Evolutionary conservation across 352 stramenopile genomes (phyloP).

Genomic region (Nothophytophthora sp.): DNA sequence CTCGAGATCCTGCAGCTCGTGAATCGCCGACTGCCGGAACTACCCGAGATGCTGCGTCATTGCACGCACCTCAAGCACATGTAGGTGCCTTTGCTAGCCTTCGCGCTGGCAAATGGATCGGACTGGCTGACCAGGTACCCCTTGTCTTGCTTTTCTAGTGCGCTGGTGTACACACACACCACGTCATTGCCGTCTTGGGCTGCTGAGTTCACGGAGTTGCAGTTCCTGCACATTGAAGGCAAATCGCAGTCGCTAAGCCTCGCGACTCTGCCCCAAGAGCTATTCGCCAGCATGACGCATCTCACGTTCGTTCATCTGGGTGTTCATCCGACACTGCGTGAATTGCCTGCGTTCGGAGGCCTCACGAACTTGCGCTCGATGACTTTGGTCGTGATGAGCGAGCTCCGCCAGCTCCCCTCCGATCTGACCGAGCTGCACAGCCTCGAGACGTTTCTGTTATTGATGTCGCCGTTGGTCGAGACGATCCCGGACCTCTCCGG

Average conservation of each 20-base stretch:
- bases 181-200: constrained; percentile 27
- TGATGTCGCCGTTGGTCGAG: constrained; percentile 10
- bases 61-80: constrained; percentile 37
- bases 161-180: constrained; percentile 32
- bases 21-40: constrained; percentile 22
- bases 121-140: not conserved
- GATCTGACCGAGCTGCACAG: constrained; percentile 18
- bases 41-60: constrained; percentile 20
- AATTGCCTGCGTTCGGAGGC: constrained; percentile 21
- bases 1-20: constrained; percentile 34
- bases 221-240: constrained; percentile 42
- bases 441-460: constrained; percentile 24
- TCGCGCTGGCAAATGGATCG: too few species aligned
- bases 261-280: constrained; percentile 11
- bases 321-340: constrained; percentile 8
- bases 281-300: constrained; percentile 30
- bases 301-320: constrained; percentile 39
- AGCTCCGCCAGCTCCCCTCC: constrained; percentile 13
- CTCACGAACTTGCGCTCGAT: constrained; percentile 28
- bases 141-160: constrained; percentile 5
- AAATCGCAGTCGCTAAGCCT: constrained; percentile 19
- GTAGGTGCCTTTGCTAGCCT: constrained; percentile 12
- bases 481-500: constrained; percentile 28
- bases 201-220: constrained; percentile 25
- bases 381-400: constrained; percentile 20